Evolutionary conservation across 2,329 filamentous ascomycete genomes (phyloP), one percentile per base, ranked within the genome.

Genomic region (Nemania diffusa): DNA sequence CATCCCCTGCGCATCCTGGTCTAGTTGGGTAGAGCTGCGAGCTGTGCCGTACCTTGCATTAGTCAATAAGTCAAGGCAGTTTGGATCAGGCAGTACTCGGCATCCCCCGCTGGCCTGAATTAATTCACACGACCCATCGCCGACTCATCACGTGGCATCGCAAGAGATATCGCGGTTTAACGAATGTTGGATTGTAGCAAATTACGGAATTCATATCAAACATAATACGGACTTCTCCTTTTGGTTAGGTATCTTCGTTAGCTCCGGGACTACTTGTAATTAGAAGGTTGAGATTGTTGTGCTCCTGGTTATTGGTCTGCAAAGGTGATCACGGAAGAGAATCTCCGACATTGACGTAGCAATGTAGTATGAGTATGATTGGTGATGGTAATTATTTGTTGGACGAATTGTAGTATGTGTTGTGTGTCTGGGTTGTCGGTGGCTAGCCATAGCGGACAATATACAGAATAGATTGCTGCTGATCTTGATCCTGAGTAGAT

Each of bases 401-500:
- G 22, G 20, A 29, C 20, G 9, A 29, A 15, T 48, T 17, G 22
- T n/a, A 40, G 34, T 53, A 34, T 24, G 11, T n/a, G n/a, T 34
- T 3, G 5, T 32, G 22, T 26, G 50, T 50, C 11, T 48, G 17
- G 7, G 24, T 34, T n/a, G 2, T 26, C 53, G 27, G 50, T 24
- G 44, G 24, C 20, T 44, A n/a, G 20, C 20, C 40, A 20, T 62
- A 20, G n/a, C 64, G n/a, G n/a, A 60, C 58, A 32, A 65, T 22
- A 34, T 26, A 24, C 5, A 70, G n/a, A 44, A 24, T 22, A 66
- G 3, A 22, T 66, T 37, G n/a, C n/a, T 46, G 37, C 20, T 40
- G 55, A 51, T 8, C 46, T 58, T 70, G 64, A 71, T 69, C 15
- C 63, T 68, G 44, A 57, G 11, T 51, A 37, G 17, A 5, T 40